phyloP scores from a whole-genome alignment of 768 basidiomycete species.

The Leccinum subgranulosum region DNA sequence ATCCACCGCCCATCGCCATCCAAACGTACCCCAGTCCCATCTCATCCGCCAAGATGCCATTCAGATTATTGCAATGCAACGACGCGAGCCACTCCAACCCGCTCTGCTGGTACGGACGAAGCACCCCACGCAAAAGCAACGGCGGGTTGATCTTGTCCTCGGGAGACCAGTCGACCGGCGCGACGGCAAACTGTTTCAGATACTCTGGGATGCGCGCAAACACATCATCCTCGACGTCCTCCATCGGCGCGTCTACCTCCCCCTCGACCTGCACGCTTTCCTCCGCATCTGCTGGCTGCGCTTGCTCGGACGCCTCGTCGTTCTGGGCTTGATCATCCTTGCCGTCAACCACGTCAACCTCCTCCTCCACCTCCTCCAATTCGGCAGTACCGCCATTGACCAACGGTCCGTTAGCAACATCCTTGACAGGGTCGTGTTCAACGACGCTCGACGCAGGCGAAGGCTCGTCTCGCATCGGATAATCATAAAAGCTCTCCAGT shows the following conservation, averaged over 20 bases:
- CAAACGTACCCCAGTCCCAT: conserved; percentile 86
- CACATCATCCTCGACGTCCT: conserved; percentile 36
- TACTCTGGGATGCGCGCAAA: conserved; percentile 47
- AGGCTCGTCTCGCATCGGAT: conserved; percentile 20
- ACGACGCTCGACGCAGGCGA: conserved; percentile 30
- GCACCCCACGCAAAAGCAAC: conserved; percentile 76
- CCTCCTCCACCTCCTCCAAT: background rate
- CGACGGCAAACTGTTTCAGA: conserved; percentile 66
- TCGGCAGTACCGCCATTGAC: background rate
- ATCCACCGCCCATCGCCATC: background rate
- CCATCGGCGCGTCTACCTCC: conserved; percentile 30
- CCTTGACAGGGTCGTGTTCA: conserved; percentile 22
- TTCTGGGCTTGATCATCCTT: background rate
- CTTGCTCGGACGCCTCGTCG: background rate
- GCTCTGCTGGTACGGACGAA: conserved; percentile 91
- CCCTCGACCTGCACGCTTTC: background rate
- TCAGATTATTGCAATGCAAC: conserved; percentile 74
- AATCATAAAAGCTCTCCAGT: conserved; percentile 24
- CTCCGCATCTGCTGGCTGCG: background rate
- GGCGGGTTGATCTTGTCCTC: conserved; percentile 58
- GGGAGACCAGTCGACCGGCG: conserved; percentile 65
- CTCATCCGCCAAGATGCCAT: conserved; percentile 87
- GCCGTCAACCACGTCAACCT: background rate
- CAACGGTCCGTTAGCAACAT: background rate
- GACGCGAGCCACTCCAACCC: conserved; percentile 94